Evolutionary conservation across 345 rosid genomes (phyloP), one percentile per base, ranked within the genome.

Genomic region (Orychophragmus violaceus): DNA sequence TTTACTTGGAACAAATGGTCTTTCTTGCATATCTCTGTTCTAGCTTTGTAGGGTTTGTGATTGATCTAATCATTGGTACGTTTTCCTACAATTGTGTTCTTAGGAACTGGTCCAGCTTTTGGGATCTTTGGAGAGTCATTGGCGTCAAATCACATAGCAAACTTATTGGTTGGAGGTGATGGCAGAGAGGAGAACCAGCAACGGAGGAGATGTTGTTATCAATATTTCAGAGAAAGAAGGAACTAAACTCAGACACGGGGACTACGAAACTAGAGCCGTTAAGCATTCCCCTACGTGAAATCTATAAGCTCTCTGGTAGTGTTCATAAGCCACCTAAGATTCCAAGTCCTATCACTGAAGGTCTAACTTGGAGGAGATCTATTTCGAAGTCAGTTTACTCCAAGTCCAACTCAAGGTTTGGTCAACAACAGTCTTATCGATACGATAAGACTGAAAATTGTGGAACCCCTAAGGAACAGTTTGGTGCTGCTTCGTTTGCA

Each of bases 341-440:
- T 66, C 84, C 91, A 10, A 24, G 65, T 41, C 72, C 73, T 2
- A 23, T 33, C 59, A 70, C 16, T 17, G 86, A 81, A 37, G 72
- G 79, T 33, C 69, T 82, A 11, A 23, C 25, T 16, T 57, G 83
- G 14, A 79, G 78, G 54, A 87, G 66, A 68, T 67, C 93, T 13
- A 6, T 88, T 30, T 22, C 76, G 3, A 76, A 86, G 79, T 85
- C 94, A 14, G 69, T 59, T 57, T 81, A 76, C 79, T 85, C 87
- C 19, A 92, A 84, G 74, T 80, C 92, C 14, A 92, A 87, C 66
- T 89, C 95, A 23, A 83, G 98, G 70, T 92, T 92, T 64, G 95
- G 81, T n/a, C 92, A 85, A 28, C 95, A 81, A 58, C 13, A 7
- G n/a, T 77, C 83, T 25, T 74, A 16, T 28, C 32, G 68, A 13